phyloP scores from a whole-genome alignment of 129 eudicot species.

The Dittrichia graveolens region DNA sequence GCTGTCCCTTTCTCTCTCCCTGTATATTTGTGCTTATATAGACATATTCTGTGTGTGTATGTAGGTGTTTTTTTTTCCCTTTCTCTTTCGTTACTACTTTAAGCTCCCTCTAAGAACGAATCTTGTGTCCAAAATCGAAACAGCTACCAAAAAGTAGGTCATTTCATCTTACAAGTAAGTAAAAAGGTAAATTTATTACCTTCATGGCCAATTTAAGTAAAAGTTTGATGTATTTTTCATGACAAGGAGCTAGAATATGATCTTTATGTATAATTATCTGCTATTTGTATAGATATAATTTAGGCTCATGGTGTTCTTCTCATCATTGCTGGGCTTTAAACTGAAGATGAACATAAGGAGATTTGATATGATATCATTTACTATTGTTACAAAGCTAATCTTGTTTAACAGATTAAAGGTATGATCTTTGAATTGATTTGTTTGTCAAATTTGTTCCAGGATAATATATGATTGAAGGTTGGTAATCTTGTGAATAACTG shows the following conservation, averaged over 20 bases:
- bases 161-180: background rate
- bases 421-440: slow-evolving; percentile 10
- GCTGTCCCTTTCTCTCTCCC: background rate
- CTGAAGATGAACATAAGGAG: background rate
- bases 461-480: slow-evolving; percentile 17
- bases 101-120: background rate
- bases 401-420: slow-evolving; percentile 1
- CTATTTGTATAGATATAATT: background rate
- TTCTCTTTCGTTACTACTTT: background rate
- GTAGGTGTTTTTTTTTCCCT: background rate
- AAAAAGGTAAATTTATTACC: background rate
- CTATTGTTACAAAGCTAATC: background rate
- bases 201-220: background rate
- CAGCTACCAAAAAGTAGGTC: background rate
- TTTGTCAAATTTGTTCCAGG: slow-evolving; percentile 17
- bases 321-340: background rate
- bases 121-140: background rate
- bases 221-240: background rate
- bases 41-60: background rate
- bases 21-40: slow-evolving; percentile 8
- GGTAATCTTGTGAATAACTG: slow-evolving; percentile 25
- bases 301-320: slow-evolving; percentile 19
- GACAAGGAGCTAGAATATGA: background rate
- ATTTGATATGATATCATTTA: background rate
- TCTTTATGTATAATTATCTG: background rate